These are phyloP conservation scores for Colletotrichum truncatum DNA, from an alignment of 2,329 filamentous ascomycete genomes.

Conservation along the genomic window DNA sequence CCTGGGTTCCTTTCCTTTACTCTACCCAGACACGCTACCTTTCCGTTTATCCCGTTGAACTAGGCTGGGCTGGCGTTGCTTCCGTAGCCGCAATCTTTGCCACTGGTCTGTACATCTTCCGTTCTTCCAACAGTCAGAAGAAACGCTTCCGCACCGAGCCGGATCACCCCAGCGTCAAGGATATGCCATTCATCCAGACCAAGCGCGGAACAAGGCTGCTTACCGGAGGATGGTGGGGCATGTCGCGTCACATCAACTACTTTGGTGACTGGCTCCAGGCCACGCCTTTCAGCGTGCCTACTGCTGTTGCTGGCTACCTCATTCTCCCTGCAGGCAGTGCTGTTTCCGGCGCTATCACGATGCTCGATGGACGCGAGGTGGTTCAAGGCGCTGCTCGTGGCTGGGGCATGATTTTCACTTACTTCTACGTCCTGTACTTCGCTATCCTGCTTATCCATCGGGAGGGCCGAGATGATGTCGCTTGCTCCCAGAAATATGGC, in stretches of 20 bases:
- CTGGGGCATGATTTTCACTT: constrained; percentile 82
- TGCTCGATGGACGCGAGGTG: constrained; percentile 62
- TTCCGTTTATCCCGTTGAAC: constrained; percentile 71
- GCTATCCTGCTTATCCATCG: constrained; percentile 82
- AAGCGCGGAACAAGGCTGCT: constrained; percentile 71
- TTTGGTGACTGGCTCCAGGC: constrained; percentile 79
- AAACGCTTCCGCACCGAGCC: constrained; percentile 78
- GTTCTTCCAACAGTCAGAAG: constrained; percentile 77
- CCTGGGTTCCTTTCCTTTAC: constrained; percentile 79
- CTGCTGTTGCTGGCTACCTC: constrained; percentile 71
- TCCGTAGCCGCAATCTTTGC: constrained; percentile 66
- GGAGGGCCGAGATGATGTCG: constrained; percentile 81
- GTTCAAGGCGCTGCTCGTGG: constrained; percentile 74
- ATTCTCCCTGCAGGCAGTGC: constrained; percentile 51
- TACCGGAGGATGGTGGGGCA: constrained; percentile 78
- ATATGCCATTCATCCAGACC: constrained; percentile 76
- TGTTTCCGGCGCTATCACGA: constrained; percentile 50
- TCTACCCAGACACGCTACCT: constrained; percentile 75
- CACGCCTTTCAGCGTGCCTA: constrained; percentile 76
- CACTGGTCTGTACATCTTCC: constrained; percentile 77
- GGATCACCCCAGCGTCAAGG: constrained; percentile 68
- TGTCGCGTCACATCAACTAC: constrained; percentile 78
- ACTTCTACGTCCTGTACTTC: constrained; percentile 88
- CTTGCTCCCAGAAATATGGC: constrained; percentile 83
- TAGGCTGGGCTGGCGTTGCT: constrained; percentile 64